phyloP scores from a whole-genome alignment of 805 yeast species.

The Tetrapisispora fleetii region DNA sequence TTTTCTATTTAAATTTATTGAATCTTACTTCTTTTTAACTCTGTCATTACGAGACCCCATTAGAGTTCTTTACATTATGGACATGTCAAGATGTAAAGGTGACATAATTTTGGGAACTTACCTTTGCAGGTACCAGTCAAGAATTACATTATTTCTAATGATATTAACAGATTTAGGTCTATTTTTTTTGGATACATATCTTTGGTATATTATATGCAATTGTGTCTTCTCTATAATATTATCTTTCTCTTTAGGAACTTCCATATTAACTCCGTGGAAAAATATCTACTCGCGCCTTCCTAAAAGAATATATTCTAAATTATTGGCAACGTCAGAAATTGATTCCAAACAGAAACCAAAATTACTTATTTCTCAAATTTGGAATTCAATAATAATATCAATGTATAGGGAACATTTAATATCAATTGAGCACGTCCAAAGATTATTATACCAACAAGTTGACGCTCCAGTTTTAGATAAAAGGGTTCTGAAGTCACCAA shows the following conservation, averaged over 20 bases:
- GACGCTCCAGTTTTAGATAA: conserved; percentile 30
- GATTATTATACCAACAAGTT: conserved; percentile 49
- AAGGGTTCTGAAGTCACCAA: conserved; percentile 52
- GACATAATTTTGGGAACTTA: conserved; percentile 44
- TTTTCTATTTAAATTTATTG: conserved; percentile 57
- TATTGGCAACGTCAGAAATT: conserved; percentile 43
- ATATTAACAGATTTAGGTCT: conserved; percentile 53
- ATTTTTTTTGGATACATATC: conserved; percentile 70
- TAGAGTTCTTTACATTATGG: conserved; percentile 52
- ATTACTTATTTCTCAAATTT: conserved; percentile 53
- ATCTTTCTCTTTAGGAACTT: conserved; percentile 65
- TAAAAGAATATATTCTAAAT: conserved; percentile 61
- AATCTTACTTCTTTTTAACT: conserved; percentile 71
- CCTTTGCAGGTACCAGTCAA: conserved; percentile 49
- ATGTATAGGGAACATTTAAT: conserved; percentile 75
- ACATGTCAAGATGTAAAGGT: conserved; percentile 48
- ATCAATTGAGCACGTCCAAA: conserved; percentile 62
- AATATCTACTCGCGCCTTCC: conserved; percentile 70
- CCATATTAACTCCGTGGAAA: conserved; percentile 86
- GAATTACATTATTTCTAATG: conserved; percentile 43
- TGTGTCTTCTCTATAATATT: conserved; percentile 62
- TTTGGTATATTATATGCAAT: conserved; percentile 80
- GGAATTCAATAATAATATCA: conserved; percentile 78
- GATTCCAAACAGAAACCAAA: conserved; percentile 42
- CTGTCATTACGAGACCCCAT: conserved; percentile 65